These are phyloP conservation scores for Carnegiea gigantea DNA, from an alignment of 179 eudicot species.

Conservation along the genomic window DNA sequence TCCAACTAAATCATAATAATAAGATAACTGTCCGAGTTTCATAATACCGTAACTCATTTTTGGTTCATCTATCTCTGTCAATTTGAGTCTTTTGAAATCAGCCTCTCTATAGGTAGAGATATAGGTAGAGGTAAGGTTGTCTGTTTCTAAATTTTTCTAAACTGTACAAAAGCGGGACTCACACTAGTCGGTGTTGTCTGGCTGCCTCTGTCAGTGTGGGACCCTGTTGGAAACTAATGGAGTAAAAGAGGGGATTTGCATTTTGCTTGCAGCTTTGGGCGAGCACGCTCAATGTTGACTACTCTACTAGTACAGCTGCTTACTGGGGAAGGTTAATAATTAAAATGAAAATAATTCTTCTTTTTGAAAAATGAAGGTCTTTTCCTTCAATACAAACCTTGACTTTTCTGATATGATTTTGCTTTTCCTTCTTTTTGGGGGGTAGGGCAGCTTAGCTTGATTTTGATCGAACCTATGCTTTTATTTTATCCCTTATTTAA, in stretches of 20 bases:
- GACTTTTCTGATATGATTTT: not conserved
- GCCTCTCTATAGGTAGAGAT: no score
- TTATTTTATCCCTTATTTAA: not conserved
- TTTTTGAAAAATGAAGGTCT: no score
- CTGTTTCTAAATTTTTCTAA: no score
- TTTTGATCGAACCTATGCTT: not conserved
- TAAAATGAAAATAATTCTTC: no score
- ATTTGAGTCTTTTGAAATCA: no score
- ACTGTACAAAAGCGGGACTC: no score
- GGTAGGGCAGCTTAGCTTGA: not conserved
- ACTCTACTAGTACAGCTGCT: conserved; percentile 1
- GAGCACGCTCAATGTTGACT: not conserved
- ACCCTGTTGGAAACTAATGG: no score
- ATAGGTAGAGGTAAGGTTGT: no score
- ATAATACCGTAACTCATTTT: not conserved
- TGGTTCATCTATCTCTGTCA: no score
- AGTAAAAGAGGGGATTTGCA: no score
- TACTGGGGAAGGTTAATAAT: conserved; percentile 10
- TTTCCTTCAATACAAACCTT: not conserved
- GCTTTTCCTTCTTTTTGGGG: not conserved
- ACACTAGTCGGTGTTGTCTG: no score
- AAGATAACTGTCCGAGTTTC: not conserved
- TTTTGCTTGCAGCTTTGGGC: not conserved
- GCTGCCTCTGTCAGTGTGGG: no score
- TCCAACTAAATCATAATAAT: not conserved